These are phyloP conservation scores for Penicillium italicum DNA, from an alignment of 2,329 filamentous ascomycete species.

Conservation along the genomic window DNA sequence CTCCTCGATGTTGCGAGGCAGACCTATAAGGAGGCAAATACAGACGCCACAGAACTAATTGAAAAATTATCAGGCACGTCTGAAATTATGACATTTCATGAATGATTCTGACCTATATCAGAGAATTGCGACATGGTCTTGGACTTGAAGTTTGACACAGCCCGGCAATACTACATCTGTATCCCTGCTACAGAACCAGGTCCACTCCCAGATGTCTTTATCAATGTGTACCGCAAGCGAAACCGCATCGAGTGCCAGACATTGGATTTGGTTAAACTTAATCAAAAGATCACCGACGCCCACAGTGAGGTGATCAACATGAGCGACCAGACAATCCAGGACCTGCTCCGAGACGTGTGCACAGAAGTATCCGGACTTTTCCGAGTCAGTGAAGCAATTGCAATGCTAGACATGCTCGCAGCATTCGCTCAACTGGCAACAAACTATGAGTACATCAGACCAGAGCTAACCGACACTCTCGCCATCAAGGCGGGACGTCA, in stretches of 20 bases:
- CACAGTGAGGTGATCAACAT: slow-evolving; percentile 79
- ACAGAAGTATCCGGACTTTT: slow-evolving; percentile 70
- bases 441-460: slow-evolving; percentile 63
- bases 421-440: slow-evolving; percentile 73
- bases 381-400: slow-evolving; percentile 79
- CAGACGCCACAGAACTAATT: slow-evolving; percentile 71
- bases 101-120: slow-evolving; percentile 32
- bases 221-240: slow-evolving; percentile 71
- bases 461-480: slow-evolving; percentile 64
- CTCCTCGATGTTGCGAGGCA: slow-evolving; percentile 84
- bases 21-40: slow-evolving; percentile 83
- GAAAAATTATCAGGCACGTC: slow-evolving; percentile 61
- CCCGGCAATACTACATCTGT: slow-evolving; percentile 75
- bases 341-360: slow-evolving; percentile 69
- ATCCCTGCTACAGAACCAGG: slow-evolving; percentile 63
- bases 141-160: slow-evolving; percentile 70
- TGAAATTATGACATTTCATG: background rate
- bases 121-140: slow-evolving; percentile 58
- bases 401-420: slow-evolving; percentile 79
- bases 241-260: slow-evolving; percentile 85
- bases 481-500: slow-evolving; percentile 73
- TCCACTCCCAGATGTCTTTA: slow-evolving; percentile 63
- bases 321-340: slow-evolving; percentile 72
- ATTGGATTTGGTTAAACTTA: slow-evolving; percentile 75
- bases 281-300: slow-evolving; percentile 70